Evolutionary conservation across 2,329 filamentous ascomycete species (phyloP), one percentile per base, ranked within the genome.

Genomic region (Mollisiaceae sp.): DNA sequence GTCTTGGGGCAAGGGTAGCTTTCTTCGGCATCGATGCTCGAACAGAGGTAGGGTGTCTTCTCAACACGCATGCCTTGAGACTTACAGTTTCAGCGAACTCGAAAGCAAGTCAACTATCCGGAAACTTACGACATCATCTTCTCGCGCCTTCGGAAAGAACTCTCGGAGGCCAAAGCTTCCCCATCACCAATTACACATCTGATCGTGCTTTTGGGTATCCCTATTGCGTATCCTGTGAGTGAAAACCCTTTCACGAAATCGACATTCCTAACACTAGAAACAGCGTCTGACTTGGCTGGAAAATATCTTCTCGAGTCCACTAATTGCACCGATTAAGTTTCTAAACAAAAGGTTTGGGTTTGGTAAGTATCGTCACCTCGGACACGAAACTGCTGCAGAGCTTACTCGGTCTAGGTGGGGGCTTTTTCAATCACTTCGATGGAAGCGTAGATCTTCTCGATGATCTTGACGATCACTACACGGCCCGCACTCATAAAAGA

Each of bases 381-480:
- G 12, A 20, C 11, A 50, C 9, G n/a, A 22, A 9, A 24, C 8
- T 12, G 6, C 15, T 41, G 6, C 45, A 50, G 9, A 11, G 45
- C 45, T 50, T 50, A 50, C 45, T 50, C 38, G 18, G 8, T 50
- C 22, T 56, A 79, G 91, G 91, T 4, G 94, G 93, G 58, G 88
- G 89, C 60, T 82, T 97, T 54, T 97, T 98, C 83, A 98, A 98
- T 78, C 86, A 93, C 64, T 97, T 98, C 71, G 94, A 97, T 72
- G 94, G 94, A 59, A 94, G 91, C 63, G 91, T 97, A 27, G 95
- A 98, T 79, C 88, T 98, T 27, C 82, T 97, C 18, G 94, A 97
- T 76, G 93, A 97, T 72, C 83, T 97, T 22, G 94, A 98, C 77
- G 95, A 99, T 77, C 95, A 99, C 69, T 97, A 97, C 82, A 97